Evolutionary conservation across 768 basidiomycete species (phyloP).

Genomic region (Tulasnella sp.): DNA sequence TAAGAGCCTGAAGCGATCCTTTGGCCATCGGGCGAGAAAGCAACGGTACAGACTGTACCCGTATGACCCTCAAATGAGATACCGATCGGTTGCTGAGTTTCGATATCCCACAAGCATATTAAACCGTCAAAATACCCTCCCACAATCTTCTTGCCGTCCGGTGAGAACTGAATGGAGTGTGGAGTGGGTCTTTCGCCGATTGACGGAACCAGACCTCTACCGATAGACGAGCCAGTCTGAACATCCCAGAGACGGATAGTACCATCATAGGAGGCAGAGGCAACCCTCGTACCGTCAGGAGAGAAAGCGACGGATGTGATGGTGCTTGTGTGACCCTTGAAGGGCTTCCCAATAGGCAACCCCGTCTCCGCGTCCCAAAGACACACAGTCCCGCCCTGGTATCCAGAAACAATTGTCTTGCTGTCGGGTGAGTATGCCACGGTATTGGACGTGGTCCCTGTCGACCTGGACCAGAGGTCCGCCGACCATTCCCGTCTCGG

Average conservation of each 20-base stretch:
- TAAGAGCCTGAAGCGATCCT: background rate
- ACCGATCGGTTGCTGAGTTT: background rate
- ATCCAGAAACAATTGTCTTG: background rate
- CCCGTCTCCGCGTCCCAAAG: background rate
- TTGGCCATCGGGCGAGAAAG: background rate
- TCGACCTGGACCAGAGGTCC: background rate
- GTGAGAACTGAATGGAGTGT: background rate
- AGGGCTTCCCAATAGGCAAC: background rate
- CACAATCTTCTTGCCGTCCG: background rate
- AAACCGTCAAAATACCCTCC: background rate
- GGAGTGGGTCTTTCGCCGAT: too few relatives aligned
- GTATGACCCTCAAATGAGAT: background rate
- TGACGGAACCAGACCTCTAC: background rate
- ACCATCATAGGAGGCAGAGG: background rate
- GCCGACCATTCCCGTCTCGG: background rate
- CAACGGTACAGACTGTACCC: background rate
- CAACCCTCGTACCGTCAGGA: background rate
- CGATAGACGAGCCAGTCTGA: background rate
- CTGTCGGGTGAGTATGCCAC: background rate
- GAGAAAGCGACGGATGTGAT: background rate
- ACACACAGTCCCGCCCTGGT: background rate
- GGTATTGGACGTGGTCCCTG: background rate
- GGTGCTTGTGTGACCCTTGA: background rate
- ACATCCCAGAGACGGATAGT: background rate
- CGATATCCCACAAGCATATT: background rate